A percentile compares a stretch with the other conserved stretches of the same genome.
phyloP scores from a whole-genome alignment of 441 rosid species.

The Hura crepitans region DNA sequence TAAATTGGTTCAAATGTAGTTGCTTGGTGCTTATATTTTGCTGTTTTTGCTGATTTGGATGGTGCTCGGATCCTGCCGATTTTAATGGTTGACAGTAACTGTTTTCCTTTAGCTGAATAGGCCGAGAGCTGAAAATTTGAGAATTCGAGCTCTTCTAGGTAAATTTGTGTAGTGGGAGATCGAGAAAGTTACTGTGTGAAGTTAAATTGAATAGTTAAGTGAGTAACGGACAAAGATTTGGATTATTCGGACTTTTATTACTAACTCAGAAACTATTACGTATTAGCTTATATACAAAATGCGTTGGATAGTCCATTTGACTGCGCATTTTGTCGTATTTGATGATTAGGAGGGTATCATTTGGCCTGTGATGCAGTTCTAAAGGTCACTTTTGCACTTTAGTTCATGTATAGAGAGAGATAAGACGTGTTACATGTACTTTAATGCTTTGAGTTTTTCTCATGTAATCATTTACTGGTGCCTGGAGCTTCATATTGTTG shows the following conservation, averaged over 20 bases:
- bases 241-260: not conserved
- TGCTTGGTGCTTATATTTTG: not conserved
- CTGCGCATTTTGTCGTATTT: not conserved
- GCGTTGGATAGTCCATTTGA: not conserved
- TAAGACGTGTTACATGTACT: not conserved
- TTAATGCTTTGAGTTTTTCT: not conserved
- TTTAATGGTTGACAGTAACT: not conserved
- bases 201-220: too few relatives aligned
- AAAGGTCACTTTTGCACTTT: not conserved
- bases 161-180: not conserved
- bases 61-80: not conserved
- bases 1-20: not conserved
- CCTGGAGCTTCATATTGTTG: not conserved
- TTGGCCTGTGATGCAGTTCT: not conserved
- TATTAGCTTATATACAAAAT: not conserved
- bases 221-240: not conserved
- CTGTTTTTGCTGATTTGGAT: not conserved
- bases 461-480: not conserved
- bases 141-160: not conserved
- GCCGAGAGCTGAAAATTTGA: not conserved
- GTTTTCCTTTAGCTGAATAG: not conserved
- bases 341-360: not conserved
- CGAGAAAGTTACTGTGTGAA: not conserved
- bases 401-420: not conserved
- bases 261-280: not conserved